Percentiles rank a stretch among this genome's conserved stretches.
Conservation (phyloP, 2,329 filamentous ascomycete species). For the Talaromyces islandicus region DNA sequence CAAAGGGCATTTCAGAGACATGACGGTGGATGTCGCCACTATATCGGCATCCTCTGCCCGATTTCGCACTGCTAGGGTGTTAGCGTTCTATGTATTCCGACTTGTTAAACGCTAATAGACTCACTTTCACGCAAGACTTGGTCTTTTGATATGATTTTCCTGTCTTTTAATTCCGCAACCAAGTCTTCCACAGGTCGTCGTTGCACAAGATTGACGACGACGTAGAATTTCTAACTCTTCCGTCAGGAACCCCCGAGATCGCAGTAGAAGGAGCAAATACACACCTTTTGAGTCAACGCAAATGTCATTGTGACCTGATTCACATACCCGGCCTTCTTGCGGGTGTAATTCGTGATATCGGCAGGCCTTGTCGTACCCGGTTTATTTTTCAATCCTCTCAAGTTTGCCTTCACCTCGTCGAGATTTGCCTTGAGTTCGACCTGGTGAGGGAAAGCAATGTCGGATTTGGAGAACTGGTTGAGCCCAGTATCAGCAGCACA, state of each 20-base stretch:
- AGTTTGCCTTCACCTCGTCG: constrained; percentile 84
- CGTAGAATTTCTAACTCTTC: constrained; percentile 59
- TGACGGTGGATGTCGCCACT: constrained; percentile 75
- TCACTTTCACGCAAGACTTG: constrained; percentile 79
- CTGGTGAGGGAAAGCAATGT: constrained; percentile 86
- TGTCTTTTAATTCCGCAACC: constrained; percentile 58
- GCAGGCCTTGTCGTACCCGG: constrained; percentile 89
- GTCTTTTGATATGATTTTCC: constrained; percentile 70
- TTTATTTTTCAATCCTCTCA: constrained; percentile 92
- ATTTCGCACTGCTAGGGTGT: constrained; percentile 57
- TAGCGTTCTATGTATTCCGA: constrained; percentile 8
- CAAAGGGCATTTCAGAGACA: constrained; percentile 89
- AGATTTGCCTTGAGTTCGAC: constrained; percentile 88
- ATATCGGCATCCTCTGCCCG: constrained; percentile 85
- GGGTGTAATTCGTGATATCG: constrained; percentile 75
- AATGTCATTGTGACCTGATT: constrained; percentile 86
- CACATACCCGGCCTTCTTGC: constrained; percentile 60
- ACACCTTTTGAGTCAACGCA: constrained; percentile 80
- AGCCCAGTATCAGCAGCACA: constrained; percentile 61
- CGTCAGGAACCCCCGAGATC: neutral
- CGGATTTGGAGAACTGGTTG: constrained; percentile 53
- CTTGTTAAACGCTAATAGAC: constrained; percentile 23
- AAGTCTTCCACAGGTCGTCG: constrained; percentile 66
- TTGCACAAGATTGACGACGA: constrained; percentile 70
- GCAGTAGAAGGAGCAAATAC: constrained; percentile 19